These are phyloP conservation scores for Apiotrichum laibachii DNA, from an alignment of 1,284 basidiomycete species.

Conservation along the genomic window DNA sequence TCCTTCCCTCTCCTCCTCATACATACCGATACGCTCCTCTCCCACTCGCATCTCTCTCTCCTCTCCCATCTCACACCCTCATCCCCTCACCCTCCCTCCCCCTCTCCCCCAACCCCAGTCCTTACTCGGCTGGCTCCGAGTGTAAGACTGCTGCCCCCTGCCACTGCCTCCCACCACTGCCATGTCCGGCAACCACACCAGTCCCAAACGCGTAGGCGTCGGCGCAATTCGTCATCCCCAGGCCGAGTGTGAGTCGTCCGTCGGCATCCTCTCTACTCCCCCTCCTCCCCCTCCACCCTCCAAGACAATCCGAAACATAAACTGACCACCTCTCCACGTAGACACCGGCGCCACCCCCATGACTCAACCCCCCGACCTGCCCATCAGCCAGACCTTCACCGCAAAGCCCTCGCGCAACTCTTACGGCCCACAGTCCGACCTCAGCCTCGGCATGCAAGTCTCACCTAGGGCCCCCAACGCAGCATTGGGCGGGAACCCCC, in stretches of 20 bases:
- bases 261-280: not conserved
- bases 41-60: too few relatives aligned
- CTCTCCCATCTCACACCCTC: too few relatives aligned
- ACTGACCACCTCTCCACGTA: conserved; percentile 16
- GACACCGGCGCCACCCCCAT: conserved; percentile 51
- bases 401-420: conserved; percentile 49
- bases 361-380: conserved; percentile 21
- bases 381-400: conserved; percentile 30
- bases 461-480: conserved; percentile 10
- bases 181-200: conserved; percentile 39
- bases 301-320: not conserved
- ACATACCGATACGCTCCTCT: too few relatives aligned
- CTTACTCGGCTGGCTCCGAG: not conserved
- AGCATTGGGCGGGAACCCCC: not conserved
- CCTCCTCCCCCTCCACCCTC: not conserved
- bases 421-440: conserved; percentile 41
- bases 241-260: conserved; percentile 38
- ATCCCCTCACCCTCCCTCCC: not conserved
- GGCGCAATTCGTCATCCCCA: conserved; percentile 50
- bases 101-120: not conserved
- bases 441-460: conserved; percentile 42
- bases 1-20: too few relatives aligned
- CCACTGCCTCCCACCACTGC: not conserved
- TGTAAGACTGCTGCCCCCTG: not conserved
- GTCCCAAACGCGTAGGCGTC: conserved; percentile 35